phyloP scores from a whole-genome alignment of 2,329 filamentous ascomycete genomes.

The Beauveria medogensis region DNA sequence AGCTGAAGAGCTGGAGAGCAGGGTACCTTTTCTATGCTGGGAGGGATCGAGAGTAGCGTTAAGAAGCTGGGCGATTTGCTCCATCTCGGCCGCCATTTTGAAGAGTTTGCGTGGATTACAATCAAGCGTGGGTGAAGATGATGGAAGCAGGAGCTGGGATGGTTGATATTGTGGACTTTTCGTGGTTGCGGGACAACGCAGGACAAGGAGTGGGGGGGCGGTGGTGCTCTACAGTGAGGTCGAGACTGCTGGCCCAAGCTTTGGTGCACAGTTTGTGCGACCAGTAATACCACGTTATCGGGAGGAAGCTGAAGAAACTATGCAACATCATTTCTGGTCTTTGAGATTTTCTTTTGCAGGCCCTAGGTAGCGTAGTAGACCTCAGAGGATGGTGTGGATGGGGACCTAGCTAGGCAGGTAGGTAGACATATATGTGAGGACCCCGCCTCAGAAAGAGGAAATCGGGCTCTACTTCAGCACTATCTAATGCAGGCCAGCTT shows the following conservation, averaged over 20 bases:
- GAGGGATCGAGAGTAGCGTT: slow-evolving; percentile 82
- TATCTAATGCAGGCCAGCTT: too few relatives aligned
- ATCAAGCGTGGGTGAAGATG: slow-evolving; percentile 13
- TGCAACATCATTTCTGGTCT: background rate
- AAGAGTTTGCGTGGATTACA: slow-evolving; percentile 12
- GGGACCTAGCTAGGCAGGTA: too few relatives aligned
- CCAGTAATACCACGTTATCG: too few relatives aligned
- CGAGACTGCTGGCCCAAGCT: slow-evolving; percentile 1
- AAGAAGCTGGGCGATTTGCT: slow-evolving; percentile 69
- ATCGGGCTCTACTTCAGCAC: too few relatives aligned
- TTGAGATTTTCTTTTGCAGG: background rate
- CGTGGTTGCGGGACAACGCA: slow-evolving; percentile 12
- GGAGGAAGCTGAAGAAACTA: background rate
- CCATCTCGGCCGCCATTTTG: slow-evolving; percentile 50
- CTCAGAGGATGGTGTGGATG: too few relatives aligned
- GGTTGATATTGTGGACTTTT: slow-evolving; percentile 10
- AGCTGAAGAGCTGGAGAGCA: slow-evolving; percentile 21
- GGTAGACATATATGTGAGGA: too few relatives aligned
- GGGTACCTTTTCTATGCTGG: slow-evolving; percentile 78
- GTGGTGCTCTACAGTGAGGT: background rate
- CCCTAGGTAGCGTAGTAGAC: background rate
- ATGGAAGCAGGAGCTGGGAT: slow-evolving; percentile 5
- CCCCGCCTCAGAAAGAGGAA: background rate
- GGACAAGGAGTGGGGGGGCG: background rate
- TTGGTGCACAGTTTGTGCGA: background rate